Conservation (phyloP, 208 protist genomes). For the Ichthyophonus hoferi region DNA sequence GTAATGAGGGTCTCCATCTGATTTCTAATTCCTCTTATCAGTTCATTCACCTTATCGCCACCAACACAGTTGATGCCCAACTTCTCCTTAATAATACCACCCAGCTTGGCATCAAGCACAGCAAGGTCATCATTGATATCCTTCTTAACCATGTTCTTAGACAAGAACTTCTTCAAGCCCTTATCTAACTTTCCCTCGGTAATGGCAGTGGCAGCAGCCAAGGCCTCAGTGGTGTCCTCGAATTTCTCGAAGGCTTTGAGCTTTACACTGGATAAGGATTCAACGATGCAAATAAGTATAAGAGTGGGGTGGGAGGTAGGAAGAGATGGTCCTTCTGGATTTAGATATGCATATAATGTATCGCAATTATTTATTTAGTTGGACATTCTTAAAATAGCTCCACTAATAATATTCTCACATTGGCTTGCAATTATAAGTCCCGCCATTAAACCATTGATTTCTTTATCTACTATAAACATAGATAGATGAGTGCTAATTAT, state of each 20-base stretch:
- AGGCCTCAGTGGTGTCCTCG: constrained; percentile 87
- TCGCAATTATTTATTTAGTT: too few species aligned
- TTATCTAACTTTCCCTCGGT: constrained; percentile 90
- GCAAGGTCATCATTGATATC: constrained; percentile 78
- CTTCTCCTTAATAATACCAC: constrained; percentile 87
- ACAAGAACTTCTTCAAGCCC: constrained; percentile 93
- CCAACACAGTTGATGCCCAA: constrained; percentile 84
- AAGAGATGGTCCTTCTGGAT: too few species aligned
- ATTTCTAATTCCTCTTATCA: constrained; percentile 85
- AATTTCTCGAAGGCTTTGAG: constrained; percentile 79
- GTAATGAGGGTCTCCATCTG: constrained; percentile 81
- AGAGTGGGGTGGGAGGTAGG: too few species aligned
- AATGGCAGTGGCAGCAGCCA: constrained; percentile 89
- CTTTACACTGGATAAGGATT: constrained; percentile 64
- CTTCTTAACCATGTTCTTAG: constrained; percentile 83
- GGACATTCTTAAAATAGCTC: too few species aligned
- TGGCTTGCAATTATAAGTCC: too few species aligned
- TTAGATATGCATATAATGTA: too few species aligned
- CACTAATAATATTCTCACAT: too few species aligned
- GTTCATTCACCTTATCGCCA: constrained; percentile 76
- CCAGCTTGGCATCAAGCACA: constrained; percentile 85
- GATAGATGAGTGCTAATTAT: too few species aligned
- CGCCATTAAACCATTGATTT: too few species aligned
- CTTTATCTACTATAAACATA: too few species aligned
- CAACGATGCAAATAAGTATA: too few species aligned